Evolutionary conservation across 2,329 filamentous ascomycete genomes (phyloP).

Genomic region (Pleoardoris graminearum): DNA sequence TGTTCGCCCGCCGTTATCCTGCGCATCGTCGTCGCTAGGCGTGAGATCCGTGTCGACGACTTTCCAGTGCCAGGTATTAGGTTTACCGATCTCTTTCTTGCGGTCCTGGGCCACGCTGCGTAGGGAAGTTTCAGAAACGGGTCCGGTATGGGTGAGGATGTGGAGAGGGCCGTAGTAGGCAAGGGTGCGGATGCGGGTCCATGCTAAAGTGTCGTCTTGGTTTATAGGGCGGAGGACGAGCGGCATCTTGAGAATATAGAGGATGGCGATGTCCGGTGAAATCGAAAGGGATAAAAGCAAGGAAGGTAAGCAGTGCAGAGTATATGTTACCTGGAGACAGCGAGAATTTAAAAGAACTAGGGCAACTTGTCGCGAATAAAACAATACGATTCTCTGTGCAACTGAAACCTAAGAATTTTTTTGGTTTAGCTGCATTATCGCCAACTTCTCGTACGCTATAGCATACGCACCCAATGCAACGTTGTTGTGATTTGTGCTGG

Average conservation of each 20-base stretch:
- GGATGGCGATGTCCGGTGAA: no score
- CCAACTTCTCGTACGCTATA: no score
- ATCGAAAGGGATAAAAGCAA: no score
- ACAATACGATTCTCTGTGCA: no score
- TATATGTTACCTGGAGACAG: no score
- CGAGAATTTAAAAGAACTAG: no score
- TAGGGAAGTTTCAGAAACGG: conserved; percentile 31
- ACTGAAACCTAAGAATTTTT: no score
- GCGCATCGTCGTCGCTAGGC: conserved; percentile 27
- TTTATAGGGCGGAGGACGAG: conserved; percentile 28
- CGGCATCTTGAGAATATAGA: conserved; percentile 31
- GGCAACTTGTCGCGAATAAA: no score
- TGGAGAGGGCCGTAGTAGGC: conserved; percentile 40
- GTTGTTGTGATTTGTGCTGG: no score
- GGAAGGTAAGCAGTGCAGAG: no score
- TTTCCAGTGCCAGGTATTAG: conserved; percentile 37
- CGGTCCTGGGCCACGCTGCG: conserved; percentile 28
- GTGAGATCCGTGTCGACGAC: conserved; percentile 34
- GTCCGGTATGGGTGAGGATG: conserved; percentile 28
- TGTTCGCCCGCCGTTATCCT: conserved; percentile 27
- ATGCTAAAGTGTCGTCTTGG: conserved; percentile 27
- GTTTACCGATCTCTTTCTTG: conserved; percentile 24
- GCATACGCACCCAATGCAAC: no score
- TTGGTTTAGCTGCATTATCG: no score
- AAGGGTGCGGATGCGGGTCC: conserved; percentile 32